phyloP scores from a whole-genome alignment of 78 protist genomes.

The Dictyostelium intermedium region DNA sequence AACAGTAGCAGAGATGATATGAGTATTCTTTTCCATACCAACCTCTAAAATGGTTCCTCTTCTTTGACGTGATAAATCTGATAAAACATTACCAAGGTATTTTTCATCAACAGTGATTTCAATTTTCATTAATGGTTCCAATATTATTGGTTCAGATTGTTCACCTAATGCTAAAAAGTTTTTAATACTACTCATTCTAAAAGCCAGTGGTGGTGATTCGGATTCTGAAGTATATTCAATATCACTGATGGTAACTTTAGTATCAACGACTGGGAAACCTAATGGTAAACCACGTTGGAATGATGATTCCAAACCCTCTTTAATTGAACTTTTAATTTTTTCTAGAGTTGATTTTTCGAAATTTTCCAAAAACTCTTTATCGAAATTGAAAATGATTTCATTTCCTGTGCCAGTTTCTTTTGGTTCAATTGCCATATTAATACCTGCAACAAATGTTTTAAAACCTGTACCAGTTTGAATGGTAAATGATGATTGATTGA shows the following conservation, averaged over 20 bases:
- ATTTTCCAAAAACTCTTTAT: neutral
- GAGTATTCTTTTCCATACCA: slow-evolving; percentile 57
- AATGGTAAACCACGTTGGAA: slow-evolving; percentile 69
- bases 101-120: slow-evolving; percentile 58
- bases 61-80: slow-evolving; percentile 70
- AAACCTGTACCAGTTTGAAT: slow-evolving; percentile 23
- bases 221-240: slow-evolving; percentile 9
- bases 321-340: slow-evolving; percentile 5
- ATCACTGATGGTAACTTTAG: neutral
- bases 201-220: slow-evolving; percentile 63
- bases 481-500: neutral
- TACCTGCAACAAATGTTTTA: slow-evolving; percentile 29
- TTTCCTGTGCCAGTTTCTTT: slow-evolving; percentile 42
- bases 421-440: slow-evolving; percentile 23
- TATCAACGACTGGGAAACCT: slow-evolving; percentile 61
- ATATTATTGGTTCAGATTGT: neutral
- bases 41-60: slow-evolving; percentile 56
- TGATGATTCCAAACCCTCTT: slow-evolving; percentile 30
- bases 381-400: slow-evolving; percentile 5
- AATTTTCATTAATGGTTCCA: slow-evolving; percentile 73
- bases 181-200: slow-evolving; percentile 10
- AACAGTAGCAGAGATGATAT: slow-evolving; percentile 32
- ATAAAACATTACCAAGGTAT: slow-evolving; percentile 67
- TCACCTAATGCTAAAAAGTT: slow-evolving; percentile 9
- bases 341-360: slow-evolving; percentile 26